Conservation (phyloP, 495 filamentous ascomycete genomes). For the Collariella sp. region DNA sequence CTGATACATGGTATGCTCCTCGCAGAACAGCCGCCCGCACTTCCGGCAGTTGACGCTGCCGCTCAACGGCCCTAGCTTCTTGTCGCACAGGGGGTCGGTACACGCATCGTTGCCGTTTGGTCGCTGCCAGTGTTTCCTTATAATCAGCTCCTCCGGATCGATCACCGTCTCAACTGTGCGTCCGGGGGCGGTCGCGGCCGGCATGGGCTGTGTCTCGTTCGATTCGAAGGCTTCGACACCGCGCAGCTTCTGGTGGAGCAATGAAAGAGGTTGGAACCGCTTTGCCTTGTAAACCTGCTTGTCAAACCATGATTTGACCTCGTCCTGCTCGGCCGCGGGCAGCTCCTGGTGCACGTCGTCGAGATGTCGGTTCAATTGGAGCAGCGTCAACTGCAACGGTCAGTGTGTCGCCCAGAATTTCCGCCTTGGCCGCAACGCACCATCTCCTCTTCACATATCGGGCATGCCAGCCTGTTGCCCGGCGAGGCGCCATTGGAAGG, state of each 20-base stretch:
- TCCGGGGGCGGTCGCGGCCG: slow-evolving; percentile 22
- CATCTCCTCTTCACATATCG: slow-evolving; percentile 97
- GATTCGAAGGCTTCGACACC: slow-evolving; percentile 97
- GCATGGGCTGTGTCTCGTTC: slow-evolving; percentile 52
- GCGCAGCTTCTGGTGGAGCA: slow-evolving; percentile 85
- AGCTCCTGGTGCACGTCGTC: slow-evolving; percentile 90
- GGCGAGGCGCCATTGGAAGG: slow-evolving; percentile 33
- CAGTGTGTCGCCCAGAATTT: neutral
- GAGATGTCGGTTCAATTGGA: slow-evolving; percentile 92
- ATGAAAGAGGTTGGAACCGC: slow-evolving; percentile 82
- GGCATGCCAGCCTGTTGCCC: slow-evolving; percentile 63
- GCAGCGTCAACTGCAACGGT: slow-evolving; percentile 61
- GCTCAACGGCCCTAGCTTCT: slow-evolving; percentile 64
- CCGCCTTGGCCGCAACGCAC: slow-evolving; percentile 25
- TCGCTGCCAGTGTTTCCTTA: slow-evolving; percentile 80
- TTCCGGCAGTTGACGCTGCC: slow-evolving; percentile 87
- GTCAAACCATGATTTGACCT: slow-evolving; percentile 98
- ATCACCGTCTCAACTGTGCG: slow-evolving; percentile 33
- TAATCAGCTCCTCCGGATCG: slow-evolving; percentile 86
- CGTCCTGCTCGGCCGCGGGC: slow-evolving; percentile 87
- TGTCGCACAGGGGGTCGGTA: slow-evolving; percentile 78
- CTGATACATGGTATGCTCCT: slow-evolving; percentile 98
- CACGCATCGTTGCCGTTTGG: slow-evolving; percentile 65
- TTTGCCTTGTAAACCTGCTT: slow-evolving; percentile 93
- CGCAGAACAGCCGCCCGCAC: slow-evolving; percentile 89